phyloP scores from a whole-genome alignment of 1,284 basidiomycete genomes.

The Moesziomyces sp. region DNA sequence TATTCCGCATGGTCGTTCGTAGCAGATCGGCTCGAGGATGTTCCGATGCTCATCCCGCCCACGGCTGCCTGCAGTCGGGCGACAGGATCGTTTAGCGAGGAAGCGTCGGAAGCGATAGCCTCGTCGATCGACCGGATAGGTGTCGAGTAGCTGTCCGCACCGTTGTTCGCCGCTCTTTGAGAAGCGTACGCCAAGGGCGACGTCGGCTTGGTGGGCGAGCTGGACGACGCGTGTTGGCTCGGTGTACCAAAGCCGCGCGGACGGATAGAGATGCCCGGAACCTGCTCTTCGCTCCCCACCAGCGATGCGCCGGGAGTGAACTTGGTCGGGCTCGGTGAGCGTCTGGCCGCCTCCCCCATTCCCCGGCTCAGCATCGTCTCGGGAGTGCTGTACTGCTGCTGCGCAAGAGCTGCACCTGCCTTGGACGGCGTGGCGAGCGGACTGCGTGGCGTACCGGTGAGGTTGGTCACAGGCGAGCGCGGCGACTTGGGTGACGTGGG shows the following conservation, averaged over 20 bases:
- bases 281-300: conserved; percentile 25
- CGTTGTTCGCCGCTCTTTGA: conserved; percentile 1
- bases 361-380: conserved; percentile 32
- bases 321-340: conserved; percentile 47
- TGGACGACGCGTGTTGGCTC: conserved; percentile 11
- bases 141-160: conserved; percentile 7
- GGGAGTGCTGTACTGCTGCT: conserved; percentile 26
- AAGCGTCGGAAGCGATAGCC: conserved; percentile 28
- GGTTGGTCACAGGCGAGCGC: conserved; percentile 17
- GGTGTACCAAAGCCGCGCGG: conserved; percentile 14
- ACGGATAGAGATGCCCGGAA: conserved; percentile 37
- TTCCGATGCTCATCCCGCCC: conserved; percentile 20
- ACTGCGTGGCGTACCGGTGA: conserved; percentile 21
- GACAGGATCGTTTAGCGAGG: conserved; percentile 29
- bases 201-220: conserved; percentile 17
- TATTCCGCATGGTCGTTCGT: not conserved
- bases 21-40: conserved; percentile 1
- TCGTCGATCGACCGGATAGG: conserved; percentile 47
- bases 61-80: conserved; percentile 31
- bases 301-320: conserved; percentile 24
- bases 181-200: conserved; percentile 9
- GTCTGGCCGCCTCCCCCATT: conserved; percentile 6
- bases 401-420: conserved; percentile 8
- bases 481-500: conserved; percentile 48
- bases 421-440: conserved; percentile 24